These are phyloP conservation scores for Boletus rubescentipes DNA, from an alignment of 768 basidiomycete species.

Conservation along the genomic window DNA sequence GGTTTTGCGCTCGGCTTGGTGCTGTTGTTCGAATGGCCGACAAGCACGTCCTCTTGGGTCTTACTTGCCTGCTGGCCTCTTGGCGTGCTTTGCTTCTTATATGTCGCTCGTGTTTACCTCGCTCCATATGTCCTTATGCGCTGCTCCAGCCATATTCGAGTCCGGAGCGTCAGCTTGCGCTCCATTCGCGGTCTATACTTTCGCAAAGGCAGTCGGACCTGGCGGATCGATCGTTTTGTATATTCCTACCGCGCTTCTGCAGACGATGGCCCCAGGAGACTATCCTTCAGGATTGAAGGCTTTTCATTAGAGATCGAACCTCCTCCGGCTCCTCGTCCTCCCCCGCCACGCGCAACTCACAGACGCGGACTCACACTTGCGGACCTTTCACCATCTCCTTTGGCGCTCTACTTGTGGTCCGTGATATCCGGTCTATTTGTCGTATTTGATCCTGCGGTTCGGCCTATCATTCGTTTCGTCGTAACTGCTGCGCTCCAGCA, in stretches of 20 bases:
- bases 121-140: constrained; percentile 61
- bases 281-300: constrained; percentile 65
- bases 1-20: constrained; percentile 11
- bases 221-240: constrained; percentile 67
- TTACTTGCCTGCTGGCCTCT: constrained; percentile 48
- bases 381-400: constrained; percentile 36
- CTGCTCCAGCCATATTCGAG: constrained; percentile 59
- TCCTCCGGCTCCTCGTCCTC: constrained; percentile 15
- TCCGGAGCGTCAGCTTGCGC: constrained; percentile 71
- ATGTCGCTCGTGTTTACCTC: constrained; percentile 64
- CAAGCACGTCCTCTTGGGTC: constrained; percentile 36
- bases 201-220: constrained; percentile 50
- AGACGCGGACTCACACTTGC: constrained; percentile 46
- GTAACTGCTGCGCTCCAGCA: constrained; percentile 56
- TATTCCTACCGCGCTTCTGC: constrained; percentile 53
- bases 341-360: constrained; percentile 23
- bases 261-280: constrained; percentile 47
- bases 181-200: constrained; percentile 79
- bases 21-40: constrained; percentile 23
- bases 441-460: constrained; percentile 55
- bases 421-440: constrained; percentile 38
- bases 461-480: constrained; percentile 57
- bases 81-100: constrained; percentile 51
- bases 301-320: constrained; percentile 50
- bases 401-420: constrained; percentile 35